These are phyloP conservation scores for Seminavis robusta DNA, from an alignment of 108 stramenopile genomes.

Conservation along the genomic window DNA sequence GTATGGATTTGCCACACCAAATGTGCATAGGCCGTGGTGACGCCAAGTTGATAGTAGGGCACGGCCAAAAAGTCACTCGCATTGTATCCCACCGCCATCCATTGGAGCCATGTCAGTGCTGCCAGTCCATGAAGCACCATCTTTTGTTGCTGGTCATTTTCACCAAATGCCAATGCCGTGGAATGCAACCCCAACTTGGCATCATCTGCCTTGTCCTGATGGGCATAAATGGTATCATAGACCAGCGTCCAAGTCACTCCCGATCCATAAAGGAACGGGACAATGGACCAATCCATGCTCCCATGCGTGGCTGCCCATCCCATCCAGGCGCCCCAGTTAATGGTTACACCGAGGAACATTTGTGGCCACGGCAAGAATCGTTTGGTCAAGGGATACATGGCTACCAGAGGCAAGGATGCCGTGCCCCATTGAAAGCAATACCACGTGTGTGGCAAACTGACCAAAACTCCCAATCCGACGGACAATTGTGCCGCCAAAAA, in stretches of 20 bases:
- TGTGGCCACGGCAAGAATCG: constrained; percentile 94
- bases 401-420: constrained; percentile 89
- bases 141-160: constrained; percentile 50
- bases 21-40: constrained; percentile 63
- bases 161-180: constrained; percentile 90
- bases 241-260: constrained; percentile 95
- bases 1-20: constrained; percentile 86
- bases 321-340: constrained; percentile 98
- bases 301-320: constrained; percentile 86
- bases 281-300: constrained; percentile 56
- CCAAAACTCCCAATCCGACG: constrained; percentile 82
- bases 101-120: constrained; percentile 31
- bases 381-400: constrained; percentile 93
- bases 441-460: constrained; percentile 70
- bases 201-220: constrained; percentile 97
- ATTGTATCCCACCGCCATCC: constrained; percentile 54
- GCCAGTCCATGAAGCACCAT: constrained; percentile 60
- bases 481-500: constrained; percentile 89
- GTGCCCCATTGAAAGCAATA: constrained; percentile 83
- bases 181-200: constrained; percentile 81
- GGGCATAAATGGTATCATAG: constrained; percentile 98
- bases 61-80: constrained; percentile 16
- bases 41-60: constrained; percentile 44
- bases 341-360: constrained; percentile 91
- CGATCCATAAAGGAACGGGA: constrained; percentile 82